A percentile compares a stretch with the other conserved stretches of the same genome.
phyloP scores from a whole-genome alignment of 345 rosid genomes.

The Eucalyptus leucophloia region DNA sequence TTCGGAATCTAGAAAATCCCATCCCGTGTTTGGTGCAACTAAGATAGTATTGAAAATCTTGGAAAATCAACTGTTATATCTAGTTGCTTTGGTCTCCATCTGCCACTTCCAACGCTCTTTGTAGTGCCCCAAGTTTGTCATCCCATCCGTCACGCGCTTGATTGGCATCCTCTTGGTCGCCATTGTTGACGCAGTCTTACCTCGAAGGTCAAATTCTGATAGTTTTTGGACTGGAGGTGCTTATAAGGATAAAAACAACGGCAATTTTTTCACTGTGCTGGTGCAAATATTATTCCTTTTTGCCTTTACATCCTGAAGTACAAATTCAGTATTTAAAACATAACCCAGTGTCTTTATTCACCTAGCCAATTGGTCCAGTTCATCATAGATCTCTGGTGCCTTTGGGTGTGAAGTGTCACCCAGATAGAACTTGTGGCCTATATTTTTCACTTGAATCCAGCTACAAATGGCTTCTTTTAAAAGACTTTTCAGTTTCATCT shows the following conservation, averaged over 20 bases:
- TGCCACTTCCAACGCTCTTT: neutral
- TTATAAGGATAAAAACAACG: conserved; percentile 47
- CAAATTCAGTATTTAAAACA: conserved; percentile 51
- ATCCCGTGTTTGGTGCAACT: neutral
- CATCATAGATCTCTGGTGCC: conserved; percentile 20
- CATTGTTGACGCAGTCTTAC: neutral
- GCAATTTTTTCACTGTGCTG: conserved; percentile 89
- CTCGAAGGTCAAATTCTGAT: conserved; percentile 15
- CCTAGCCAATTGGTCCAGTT: conserved; percentile 24
- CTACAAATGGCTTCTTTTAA: conserved; percentile 69
- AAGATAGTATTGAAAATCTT: neutral
- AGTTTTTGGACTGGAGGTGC: conserved; percentile 35
- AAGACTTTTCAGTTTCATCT: conserved; percentile 42
- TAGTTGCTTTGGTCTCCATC: neutral
- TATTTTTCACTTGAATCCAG: conserved; percentile 57
- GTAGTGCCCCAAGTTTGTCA: neutral
- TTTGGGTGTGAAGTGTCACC: conserved; percentile 58
- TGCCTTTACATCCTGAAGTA: conserved; percentile 62
- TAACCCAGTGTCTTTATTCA: conserved; percentile 49
- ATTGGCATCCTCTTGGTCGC: neutral
- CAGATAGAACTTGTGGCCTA: conserved; percentile 52
- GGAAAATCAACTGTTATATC: neutral
- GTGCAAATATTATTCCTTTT: conserved; percentile 39
- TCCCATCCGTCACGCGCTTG: neutral
- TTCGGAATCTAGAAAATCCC: neutral